Evolutionary conservation across 345 rosid genomes (phyloP), one percentile per base, ranked within the genome.

Genomic region (Acer saccharum): DNA sequence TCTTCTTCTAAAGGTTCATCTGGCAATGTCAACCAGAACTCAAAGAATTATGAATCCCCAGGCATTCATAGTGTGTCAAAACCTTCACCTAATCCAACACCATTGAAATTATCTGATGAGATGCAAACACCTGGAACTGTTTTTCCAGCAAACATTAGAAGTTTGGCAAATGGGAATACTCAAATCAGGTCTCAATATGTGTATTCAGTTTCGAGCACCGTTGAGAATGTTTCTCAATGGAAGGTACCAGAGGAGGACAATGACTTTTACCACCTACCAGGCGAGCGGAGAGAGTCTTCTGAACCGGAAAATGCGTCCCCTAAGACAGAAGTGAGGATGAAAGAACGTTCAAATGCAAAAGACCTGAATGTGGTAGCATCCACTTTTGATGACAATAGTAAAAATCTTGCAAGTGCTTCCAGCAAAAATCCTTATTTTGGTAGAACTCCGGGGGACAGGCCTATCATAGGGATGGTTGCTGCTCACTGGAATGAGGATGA

Each of bases 91-190:
- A 82, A 83, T 77, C 97, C 97, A 61, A 97, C 96, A 21, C 85
- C 96, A 29, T 7, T 89, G 73, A 90, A 90, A 82, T 83, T 97
- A 75, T 86, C 91, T 58, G 94, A 93, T 76, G 99, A 94, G 74
- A 93, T 97, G 98, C 98, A 97, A 86, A 97, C 99, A 79, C 98
- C 98, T 3, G 99, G 98, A 79, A 94, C 99, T 68, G 85, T 89
- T 79, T 96, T 85, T 77, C 91, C 95, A 62, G 79, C 91, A 73
- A 87, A 85, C 75, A 25, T 86, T 54, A 94, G 84, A 60, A 79
- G 69, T 73, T 79, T 80, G 55, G 85, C 80, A 14, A 81, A 72
- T 81, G 87, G 89, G 67, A 92, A 86, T 83, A 81, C 82, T 43
- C 85, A 88, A 83, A 79, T 96, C 73, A 93, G 94, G 83, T 90